A percentile compares a stretch with the other conserved stretches of the same genome.
phyloP scores from a whole-genome alignment of 495 filamentous ascomycete species.

The Wilcoxina mikolae region DNA sequence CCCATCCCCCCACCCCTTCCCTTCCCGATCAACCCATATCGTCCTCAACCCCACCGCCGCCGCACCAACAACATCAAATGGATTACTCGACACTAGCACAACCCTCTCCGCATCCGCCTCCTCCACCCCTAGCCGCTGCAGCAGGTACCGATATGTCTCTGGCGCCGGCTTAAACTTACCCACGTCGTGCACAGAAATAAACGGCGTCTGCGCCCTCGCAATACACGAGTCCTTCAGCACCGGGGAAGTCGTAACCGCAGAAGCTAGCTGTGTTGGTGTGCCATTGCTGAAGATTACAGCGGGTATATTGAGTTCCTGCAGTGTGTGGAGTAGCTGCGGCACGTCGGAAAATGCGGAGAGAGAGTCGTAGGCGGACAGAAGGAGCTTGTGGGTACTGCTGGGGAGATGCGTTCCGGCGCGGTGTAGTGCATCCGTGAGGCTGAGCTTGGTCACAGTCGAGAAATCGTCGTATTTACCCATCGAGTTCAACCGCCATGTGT shows the following conservation, averaged over 20 bases:
- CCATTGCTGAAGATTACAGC: background rate
- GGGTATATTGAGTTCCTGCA: constrained; percentile 21
- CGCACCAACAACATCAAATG: constrained; percentile 61
- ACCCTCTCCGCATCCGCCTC: constrained; percentile 37
- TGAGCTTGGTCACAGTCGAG: constrained; percentile 45
- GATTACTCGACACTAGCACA: constrained; percentile 64
- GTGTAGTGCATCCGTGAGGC: constrained; percentile 53
- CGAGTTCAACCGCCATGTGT: constrained; percentile 68
- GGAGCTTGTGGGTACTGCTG: constrained; percentile 30
- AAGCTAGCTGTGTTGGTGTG: background rate
- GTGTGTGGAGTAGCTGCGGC: constrained; percentile 34
- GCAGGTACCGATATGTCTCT: constrained; percentile 48
- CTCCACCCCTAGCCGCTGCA: constrained; percentile 36
- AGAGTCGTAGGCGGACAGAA: constrained; percentile 54
- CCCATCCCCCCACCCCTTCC: constrained; percentile 24
- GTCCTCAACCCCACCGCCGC: constrained; percentile 42
- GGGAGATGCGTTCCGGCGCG: constrained; percentile 29
- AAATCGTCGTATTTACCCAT: constrained; percentile 63
- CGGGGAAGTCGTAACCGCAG: background rate
- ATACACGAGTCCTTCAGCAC: background rate
- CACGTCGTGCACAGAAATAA: constrained; percentile 12
- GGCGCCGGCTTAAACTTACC: constrained; percentile 47
- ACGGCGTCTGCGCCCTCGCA: background rate
- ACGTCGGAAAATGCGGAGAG: constrained; percentile 61
- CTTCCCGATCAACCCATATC: constrained; percentile 53